Percentiles rank a stretch among this genome's conserved stretches.
Conservation (phyloP, 1,284 basidiomycete genomes). For the Termitomyces sp. region DNA sequence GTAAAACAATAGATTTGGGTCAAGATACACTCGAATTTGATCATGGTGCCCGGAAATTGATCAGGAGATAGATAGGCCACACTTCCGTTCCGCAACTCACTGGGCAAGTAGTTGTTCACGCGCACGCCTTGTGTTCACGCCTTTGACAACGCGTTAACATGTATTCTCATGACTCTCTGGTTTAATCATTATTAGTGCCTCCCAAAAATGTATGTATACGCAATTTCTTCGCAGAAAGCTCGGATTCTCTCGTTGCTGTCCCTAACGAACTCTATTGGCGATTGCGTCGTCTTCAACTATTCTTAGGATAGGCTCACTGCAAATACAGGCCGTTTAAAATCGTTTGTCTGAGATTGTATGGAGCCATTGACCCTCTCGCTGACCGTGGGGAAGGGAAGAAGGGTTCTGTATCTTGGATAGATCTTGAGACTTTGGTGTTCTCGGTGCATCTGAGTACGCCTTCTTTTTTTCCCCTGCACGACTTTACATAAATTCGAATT, state of each 20-base stretch:
- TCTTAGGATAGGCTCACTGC: constrained; percentile 14
- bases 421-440: constrained; percentile 18
- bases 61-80: no score
- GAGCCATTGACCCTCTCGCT: constrained; percentile 24
- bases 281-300: background rate
- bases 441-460: constrained; percentile 25
- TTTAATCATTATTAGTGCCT: no score
- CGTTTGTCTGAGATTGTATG: constrained; percentile 24
- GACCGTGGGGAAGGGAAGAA: constrained; percentile 23
- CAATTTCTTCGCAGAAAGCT: background rate
- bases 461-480: no score
- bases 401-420: constrained; percentile 29
- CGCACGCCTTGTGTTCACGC: no score
- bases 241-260: background rate
- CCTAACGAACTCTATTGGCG: background rate
- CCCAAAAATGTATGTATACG: background rate
- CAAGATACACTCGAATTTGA: background rate
- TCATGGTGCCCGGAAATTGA: background rate
- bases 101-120: no score
- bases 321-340: constrained; percentile 25
- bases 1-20: background rate
- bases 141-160: no score
- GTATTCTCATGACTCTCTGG: no score
- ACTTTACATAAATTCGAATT: no score
- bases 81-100: no score